Percentiles rank a stretch among this genome's conserved stretches.
These are phyloP conservation scores for Cydonia oblonga DNA, from an alignment of 331 rosid species.

Conservation along the genomic window DNA sequence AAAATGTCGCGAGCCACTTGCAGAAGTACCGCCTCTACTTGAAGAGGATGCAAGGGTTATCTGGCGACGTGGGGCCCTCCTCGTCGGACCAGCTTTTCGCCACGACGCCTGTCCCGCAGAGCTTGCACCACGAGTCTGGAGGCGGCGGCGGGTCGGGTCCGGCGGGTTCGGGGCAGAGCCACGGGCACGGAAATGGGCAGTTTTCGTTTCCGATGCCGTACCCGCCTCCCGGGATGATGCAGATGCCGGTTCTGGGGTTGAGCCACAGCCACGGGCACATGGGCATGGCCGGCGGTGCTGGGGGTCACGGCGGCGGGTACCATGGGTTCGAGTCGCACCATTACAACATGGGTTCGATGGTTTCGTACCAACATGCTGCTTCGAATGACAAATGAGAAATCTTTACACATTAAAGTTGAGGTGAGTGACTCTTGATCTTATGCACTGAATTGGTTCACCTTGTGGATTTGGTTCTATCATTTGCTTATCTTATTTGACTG, in stretches of 20 bases:
- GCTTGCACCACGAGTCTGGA: conserved; percentile 42
- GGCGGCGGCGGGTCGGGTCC: neutral
- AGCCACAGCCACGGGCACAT: conserved; percentile 37
- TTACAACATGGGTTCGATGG: conserved; percentile 36
- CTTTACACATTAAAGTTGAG: conserved; percentile 6
- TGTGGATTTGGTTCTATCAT: neutral
- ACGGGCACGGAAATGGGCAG: conserved; percentile 38
- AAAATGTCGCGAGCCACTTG: conserved; percentile 92
- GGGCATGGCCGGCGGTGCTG: conserved; percentile 30
- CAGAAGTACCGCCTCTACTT: conserved; percentile 88
- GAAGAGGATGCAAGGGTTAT: conserved; percentile 73
- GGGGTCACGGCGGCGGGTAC: conserved; percentile 6
- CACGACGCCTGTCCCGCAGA: conserved; percentile 61
- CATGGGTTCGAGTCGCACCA: conserved; percentile 35
- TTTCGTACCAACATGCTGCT: conserved; percentile 36
- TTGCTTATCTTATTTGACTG: neutral
- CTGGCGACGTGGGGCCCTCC: conserved; percentile 59
- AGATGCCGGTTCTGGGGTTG: conserved; percentile 49
- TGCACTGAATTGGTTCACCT: neutral
- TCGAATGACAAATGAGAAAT: conserved; percentile 37
- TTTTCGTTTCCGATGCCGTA: conserved; percentile 45
- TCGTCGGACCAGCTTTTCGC: conserved; percentile 68
- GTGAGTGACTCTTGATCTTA: conserved; percentile 8
- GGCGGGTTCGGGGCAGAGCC: conserved; percentile 12
- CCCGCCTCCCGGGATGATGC: conserved; percentile 45